phyloP scores from a whole-genome alignment of 1,284 basidiomycete species.

The Heterobasidion irregulare region DNA sequence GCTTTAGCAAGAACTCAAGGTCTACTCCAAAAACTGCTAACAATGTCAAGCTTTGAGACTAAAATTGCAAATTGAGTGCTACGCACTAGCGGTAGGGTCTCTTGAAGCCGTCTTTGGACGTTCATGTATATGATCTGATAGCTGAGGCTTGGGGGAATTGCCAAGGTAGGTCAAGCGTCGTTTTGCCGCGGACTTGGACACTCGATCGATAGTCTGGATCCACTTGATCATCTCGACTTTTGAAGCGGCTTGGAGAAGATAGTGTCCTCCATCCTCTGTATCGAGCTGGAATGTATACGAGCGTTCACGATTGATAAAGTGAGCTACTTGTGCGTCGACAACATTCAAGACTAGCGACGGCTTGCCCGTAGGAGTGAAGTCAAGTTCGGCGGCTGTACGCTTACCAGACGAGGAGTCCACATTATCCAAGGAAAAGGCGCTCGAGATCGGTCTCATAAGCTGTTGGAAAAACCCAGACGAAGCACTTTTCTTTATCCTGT shows the following conservation, averaged over 20 bases:
- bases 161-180: constrained; percentile 77
- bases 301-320: constrained; percentile 69
- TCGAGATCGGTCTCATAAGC: constrained; percentile 80
- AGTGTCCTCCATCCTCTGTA: constrained; percentile 80
- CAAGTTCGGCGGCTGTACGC: constrained; percentile 61
- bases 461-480: constrained; percentile 65
- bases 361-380: constrained; percentile 62
- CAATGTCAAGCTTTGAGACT: background rate
- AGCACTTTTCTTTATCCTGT: constrained; percentile 78
- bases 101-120: constrained; percentile 31
- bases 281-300: constrained; percentile 75
- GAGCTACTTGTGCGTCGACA: constrained; percentile 57
- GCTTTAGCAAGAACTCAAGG: constrained; percentile 54
- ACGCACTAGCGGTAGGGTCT: constrained; percentile 59
- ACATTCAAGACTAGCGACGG: constrained; percentile 67
- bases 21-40: constrained; percentile 69
- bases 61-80: background rate
- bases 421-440: constrained; percentile 63
- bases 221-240: constrained; percentile 65
- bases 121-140: constrained; percentile 62
- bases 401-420: constrained; percentile 33
- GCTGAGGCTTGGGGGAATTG: constrained; percentile 56
- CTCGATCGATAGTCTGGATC: constrained; percentile 62
- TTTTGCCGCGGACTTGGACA: constrained; percentile 65
- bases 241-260: constrained; percentile 64